Evolutionary conservation across 2,329 filamentous ascomycete genomes (phyloP).

Genomic region (Cladosporium oxysporum): DNA sequence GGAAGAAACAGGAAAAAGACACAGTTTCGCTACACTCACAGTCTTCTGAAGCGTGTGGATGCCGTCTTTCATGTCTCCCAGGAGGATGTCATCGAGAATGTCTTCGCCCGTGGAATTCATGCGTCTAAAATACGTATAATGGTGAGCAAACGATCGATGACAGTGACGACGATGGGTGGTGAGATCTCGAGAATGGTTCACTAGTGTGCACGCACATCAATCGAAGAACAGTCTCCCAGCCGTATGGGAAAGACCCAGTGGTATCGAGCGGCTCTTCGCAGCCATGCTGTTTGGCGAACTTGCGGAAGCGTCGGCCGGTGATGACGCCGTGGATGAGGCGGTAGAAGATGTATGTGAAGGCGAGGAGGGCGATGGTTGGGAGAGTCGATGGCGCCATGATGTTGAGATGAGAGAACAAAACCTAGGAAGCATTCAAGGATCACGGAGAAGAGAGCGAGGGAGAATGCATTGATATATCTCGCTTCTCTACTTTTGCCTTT

Average conservation of each 20-base stretch:
- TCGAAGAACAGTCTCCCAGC: not conserved
- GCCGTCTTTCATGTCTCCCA: conserved; percentile 11
- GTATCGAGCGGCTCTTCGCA: conserved; percentile 16
- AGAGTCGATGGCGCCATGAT: conserved; percentile 1
- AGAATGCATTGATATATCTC: not conserved
- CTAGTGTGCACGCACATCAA: not conserved
- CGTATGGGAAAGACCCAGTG: conserved; percentile 13
- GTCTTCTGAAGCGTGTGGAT: conserved; percentile 17
- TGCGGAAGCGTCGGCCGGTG: conserved; percentile 18
- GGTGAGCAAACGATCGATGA: not conserved
- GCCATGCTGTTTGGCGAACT: conserved; percentile 22
- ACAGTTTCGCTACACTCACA: not conserved
- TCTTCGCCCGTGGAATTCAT: conserved; percentile 22
- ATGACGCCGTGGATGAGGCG: not conserved
- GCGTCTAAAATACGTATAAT: not conserved
- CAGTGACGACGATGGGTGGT: not conserved
- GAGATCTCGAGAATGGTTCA: no score
- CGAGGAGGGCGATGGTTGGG: not conserved
- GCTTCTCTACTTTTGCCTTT: not conserved
- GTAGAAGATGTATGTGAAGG: conserved; percentile 18
- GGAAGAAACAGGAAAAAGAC: not conserved
- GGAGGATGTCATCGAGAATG: conserved; percentile 27
- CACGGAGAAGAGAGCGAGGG: not conserved
- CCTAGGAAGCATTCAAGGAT: not conserved
- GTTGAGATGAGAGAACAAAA: not conserved